Evolutionary conservation across 192 early-diverging fungal species (phyloP).

Genomic region (Pilobolus umbonatus): DNA sequence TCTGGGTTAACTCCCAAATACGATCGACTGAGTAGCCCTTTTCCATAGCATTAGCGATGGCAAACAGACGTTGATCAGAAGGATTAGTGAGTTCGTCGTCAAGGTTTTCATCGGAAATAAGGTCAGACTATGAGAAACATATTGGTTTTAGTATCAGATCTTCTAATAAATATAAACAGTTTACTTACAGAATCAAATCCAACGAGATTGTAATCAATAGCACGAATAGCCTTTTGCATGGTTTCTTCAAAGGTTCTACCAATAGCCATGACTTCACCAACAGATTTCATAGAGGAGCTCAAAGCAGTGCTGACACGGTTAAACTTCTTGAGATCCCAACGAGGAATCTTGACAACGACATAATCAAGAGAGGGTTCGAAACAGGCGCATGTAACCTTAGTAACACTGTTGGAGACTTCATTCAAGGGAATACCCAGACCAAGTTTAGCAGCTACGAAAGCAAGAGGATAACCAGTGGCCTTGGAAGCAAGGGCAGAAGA

Average conservation of each 20-base stretch:
- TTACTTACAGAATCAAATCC: constrained; percentile 65
- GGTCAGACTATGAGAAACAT: neutral
- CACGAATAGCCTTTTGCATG: constrained; percentile 94
- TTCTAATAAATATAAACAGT: neutral
- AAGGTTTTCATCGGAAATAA: constrained; percentile 69
- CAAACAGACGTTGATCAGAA: constrained; percentile 92
- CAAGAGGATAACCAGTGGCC: constrained; percentile 98
- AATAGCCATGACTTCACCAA: constrained; percentile 98
- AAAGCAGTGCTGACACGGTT: constrained; percentile 86
- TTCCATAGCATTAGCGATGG: constrained; percentile 93
- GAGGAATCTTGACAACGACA: constrained; percentile 77
- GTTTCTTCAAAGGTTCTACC: constrained; percentile 98
- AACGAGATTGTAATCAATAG: constrained; percentile 81
- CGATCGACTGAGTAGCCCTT: constrained; percentile 88
- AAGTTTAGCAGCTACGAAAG: constrained; percentile 97
- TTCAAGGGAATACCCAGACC: constrained; percentile 90
- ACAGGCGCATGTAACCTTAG: constrained; percentile 92
- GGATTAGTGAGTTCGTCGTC: constrained; percentile 88
- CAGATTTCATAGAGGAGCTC: constrained; percentile 92
- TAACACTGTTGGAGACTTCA: constrained; percentile 92
- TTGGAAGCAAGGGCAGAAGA: constrained; percentile 91
- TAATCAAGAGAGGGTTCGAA: constrained; percentile 98
- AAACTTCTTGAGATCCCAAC: constrained; percentile 97
- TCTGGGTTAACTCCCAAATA: constrained; percentile 85
- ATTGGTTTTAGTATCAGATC: neutral